Percentiles rank a stretch among this genome's conserved stretches.
Conservation (phyloP, 805 yeast species). For the Metschnikowia cubensis region DNA sequence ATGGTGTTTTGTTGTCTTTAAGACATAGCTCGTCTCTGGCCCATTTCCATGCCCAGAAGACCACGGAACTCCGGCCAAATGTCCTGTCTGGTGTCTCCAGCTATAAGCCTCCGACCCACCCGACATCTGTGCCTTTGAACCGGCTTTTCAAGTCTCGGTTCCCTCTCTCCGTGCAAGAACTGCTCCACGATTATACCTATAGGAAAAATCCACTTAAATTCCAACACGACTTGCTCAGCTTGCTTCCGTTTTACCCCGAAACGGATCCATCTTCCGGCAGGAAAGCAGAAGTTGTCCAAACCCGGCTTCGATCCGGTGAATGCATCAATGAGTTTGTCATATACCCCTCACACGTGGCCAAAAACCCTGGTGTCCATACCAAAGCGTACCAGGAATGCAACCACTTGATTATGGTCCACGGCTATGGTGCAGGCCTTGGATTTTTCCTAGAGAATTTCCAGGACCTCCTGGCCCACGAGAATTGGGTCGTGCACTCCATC, state of each 20-base stretch:
- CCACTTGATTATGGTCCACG: constrained; percentile 43
- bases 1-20: not conserved
- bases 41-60: not conserved
- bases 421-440: constrained; percentile 45
- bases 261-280: constrained; percentile 26
- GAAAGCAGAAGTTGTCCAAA: constrained; percentile 29
- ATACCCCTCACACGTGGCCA: constrained; percentile 16
- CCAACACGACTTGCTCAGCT: constrained; percentile 44
- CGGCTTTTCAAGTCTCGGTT: constrained; percentile 52
- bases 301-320: constrained; percentile 27
- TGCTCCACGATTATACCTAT: constrained; percentile 47
- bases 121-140: constrained; percentile 60
- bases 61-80: not conserved
- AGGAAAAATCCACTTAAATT: constrained; percentile 37
- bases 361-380: constrained; percentile 10
- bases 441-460: constrained; percentile 39
- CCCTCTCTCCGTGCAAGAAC: constrained; percentile 52
- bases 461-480: constrained; percentile 25
- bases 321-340: constrained; percentile 41
- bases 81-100: not conserved
- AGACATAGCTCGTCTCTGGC: constrained; percentile 1
- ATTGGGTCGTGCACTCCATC: constrained; percentile 78
- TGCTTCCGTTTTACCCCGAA: constrained; percentile 45
- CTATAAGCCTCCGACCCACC: constrained; percentile 59
- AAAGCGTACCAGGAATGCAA: constrained; percentile 18